Evolutionary conservation across 306 rosid species (phyloP).

Genomic region (Alnus glutinosa): DNA sequence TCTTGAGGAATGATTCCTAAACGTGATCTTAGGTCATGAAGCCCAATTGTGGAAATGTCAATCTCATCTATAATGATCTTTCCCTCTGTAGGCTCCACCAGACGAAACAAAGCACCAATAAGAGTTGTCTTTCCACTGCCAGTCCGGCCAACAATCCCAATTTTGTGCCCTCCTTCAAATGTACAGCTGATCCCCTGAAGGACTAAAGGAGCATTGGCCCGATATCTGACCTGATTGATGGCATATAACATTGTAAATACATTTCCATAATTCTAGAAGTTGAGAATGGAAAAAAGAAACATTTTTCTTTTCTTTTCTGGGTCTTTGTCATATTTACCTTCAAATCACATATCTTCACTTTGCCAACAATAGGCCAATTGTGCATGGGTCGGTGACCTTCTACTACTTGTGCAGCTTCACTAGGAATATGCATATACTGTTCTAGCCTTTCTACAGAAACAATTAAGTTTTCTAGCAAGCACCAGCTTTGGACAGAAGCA

Average conservation of each 20-base stretch:
- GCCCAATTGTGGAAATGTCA: slow-evolving; percentile 34
- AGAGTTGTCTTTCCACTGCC: slow-evolving; percentile 49
- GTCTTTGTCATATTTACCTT: slow-evolving; percentile 26
- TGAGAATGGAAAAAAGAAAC: not conserved
- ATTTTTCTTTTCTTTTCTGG: not conserved
- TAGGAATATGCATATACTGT: slow-evolving; percentile 40
- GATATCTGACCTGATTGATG: slow-evolving; percentile 31
- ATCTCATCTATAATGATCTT: slow-evolving; percentile 24
- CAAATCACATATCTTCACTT: slow-evolving; percentile 32
- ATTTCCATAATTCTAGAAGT: not conserved
- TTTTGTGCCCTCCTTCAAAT: slow-evolving; percentile 36
- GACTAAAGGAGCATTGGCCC: slow-evolving; percentile 31
- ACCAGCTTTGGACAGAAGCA: slow-evolving; percentile 23
- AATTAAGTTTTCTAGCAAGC: slow-evolving; percentile 28
- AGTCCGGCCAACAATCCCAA: slow-evolving; percentile 42
- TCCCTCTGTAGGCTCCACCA: slow-evolving; percentile 40
- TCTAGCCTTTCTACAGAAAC: slow-evolving; percentile 38
- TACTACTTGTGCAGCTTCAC: slow-evolving; percentile 32
- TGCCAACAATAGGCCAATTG: slow-evolving; percentile 33
- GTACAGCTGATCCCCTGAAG: slow-evolving; percentile 32
- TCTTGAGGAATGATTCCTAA: slow-evolving; percentile 42
- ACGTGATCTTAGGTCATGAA: slow-evolving; percentile 34
- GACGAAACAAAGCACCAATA: slow-evolving; percentile 33
- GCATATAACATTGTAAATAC: not conserved
- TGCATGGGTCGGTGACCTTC: slow-evolving; percentile 26